Evolutionary conservation across 768 basidiomycete species (phyloP).

Genomic region (Trametes cubensis): DNA sequence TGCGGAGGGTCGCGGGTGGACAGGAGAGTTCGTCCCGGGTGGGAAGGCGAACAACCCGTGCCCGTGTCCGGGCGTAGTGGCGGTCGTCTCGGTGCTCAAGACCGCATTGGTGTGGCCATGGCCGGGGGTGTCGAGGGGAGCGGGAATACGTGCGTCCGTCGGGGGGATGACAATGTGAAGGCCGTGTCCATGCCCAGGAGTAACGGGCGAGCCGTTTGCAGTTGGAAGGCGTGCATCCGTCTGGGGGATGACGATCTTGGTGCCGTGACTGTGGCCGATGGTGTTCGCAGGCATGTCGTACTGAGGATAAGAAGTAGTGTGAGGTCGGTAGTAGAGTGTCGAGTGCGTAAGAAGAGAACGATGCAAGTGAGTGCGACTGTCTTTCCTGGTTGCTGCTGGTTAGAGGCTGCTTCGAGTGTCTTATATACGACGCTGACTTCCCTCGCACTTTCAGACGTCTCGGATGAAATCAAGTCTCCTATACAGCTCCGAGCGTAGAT

Average conservation of each 20-base stretch:
- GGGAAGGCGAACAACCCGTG: not conserved
- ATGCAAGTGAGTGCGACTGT: not conserved
- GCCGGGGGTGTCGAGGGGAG: not conserved
- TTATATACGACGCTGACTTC: no score
- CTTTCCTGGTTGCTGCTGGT: not conserved
- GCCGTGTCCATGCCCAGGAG: not conserved
- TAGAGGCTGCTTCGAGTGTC: not conserved
- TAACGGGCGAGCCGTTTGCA: not conserved
- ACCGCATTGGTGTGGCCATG: not conserved
- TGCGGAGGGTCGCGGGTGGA: constrained; percentile 9
- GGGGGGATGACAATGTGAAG: not conserved
- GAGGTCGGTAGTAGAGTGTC: not conserved
- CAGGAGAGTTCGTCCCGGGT: not conserved
- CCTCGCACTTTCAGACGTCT: not conserved
- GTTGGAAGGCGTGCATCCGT: not conserved
- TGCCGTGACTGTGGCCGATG: constrained; percentile 4
- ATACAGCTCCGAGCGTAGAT: not conserved
- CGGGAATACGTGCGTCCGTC: not conserved
- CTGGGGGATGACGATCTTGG: not conserved
- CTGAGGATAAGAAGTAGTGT: not conserved
- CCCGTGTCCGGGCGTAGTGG: not conserved
- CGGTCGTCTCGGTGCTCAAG: not conserved
- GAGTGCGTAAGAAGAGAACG: not conserved
- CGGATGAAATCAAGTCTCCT: not conserved
- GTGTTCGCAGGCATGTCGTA: not conserved